phyloP scores from a whole-genome alignment of 257 asterid genomes.

The Apocynum venetum region DNA sequence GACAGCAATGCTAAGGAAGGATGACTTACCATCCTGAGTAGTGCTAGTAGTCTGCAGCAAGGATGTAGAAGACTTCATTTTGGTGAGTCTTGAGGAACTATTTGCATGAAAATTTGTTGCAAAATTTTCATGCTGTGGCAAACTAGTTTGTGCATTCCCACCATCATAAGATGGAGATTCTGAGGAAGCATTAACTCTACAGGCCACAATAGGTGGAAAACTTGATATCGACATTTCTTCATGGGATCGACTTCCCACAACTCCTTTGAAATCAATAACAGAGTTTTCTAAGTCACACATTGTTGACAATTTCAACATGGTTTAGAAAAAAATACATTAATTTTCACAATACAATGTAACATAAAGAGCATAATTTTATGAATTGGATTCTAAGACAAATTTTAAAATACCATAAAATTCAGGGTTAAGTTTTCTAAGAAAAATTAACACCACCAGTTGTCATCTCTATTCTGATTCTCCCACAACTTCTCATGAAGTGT shows the following conservation, averaged over 20 bases:
- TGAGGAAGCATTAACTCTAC: slow-evolving; percentile 13
- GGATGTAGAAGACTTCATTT: slow-evolving; percentile 14
- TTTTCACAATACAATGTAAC: not conserved
- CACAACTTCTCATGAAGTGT: not conserved
- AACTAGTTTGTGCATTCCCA: slow-evolving; percentile 13
- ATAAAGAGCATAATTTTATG: not conserved
- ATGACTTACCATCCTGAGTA: slow-evolving; percentile 19
- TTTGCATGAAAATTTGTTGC: slow-evolving; percentile 9
- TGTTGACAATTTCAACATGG: not conserved
- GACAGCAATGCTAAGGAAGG: slow-evolving; percentile 43
- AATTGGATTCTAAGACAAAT: not conserved
- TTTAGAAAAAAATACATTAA: not conserved
- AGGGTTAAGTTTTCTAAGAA: not conserved
- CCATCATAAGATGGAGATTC: slow-evolving; percentile 15
- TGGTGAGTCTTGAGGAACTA: slow-evolving; percentile 9
- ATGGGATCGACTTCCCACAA: slow-evolving; percentile 4
- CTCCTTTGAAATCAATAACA: slow-evolving; percentile 4
- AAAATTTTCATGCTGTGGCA: slow-evolving; percentile 19
- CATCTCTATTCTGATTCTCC: not conserved
- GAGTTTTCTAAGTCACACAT: not conserved
- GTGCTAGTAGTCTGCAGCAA: slow-evolving; percentile 12
- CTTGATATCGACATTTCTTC: slow-evolving; percentile 3
- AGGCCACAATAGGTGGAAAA: not conserved
- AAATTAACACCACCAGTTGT: not conserved
- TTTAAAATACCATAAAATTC: not conserved